Conservation (phyloP, 2,329 filamentous ascomycete genomes). For the Pestalotiopsis fici region DNA sequence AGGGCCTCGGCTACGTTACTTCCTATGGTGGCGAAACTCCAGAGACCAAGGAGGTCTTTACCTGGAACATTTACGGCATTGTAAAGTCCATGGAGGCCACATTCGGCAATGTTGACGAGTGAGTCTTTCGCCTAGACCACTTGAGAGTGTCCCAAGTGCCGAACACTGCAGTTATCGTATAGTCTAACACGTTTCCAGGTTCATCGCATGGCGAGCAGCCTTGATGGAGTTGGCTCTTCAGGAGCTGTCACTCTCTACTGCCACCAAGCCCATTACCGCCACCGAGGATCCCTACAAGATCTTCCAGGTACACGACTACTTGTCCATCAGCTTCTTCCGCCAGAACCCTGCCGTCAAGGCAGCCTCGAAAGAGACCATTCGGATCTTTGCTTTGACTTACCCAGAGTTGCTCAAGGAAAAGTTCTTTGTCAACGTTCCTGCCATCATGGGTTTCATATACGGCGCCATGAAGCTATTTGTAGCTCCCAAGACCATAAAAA, state of each 20-base stretch:
- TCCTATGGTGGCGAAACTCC: conserved; percentile 48
- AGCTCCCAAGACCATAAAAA: conserved; percentile 72
- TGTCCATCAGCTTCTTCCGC: conserved; percentile 82
- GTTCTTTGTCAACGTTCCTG: conserved; percentile 93
- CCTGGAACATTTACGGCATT: conserved; percentile 91
- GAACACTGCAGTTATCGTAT: no score
- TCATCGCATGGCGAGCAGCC: conserved; percentile 85
- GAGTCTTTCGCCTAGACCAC: conserved; percentile 35
- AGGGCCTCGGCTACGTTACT: conserved; percentile 78
- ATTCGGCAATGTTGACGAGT: conserved; percentile 83
- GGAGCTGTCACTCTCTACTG: conserved; percentile 69
- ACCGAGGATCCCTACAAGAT: conserved; percentile 85
- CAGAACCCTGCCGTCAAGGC: conserved; percentile 76
- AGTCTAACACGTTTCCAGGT: conserved; percentile 50
- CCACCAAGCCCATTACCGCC: conserved; percentile 71
- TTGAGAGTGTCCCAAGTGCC: not conserved
- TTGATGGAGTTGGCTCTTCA: conserved; percentile 86
- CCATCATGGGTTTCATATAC: conserved; percentile 89
- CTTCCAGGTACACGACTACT: conserved; percentile 92
- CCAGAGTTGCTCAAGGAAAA: conserved; percentile 88
- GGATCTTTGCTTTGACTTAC: conserved; percentile 79
- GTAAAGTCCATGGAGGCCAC: conserved; percentile 80
- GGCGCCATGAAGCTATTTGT: conserved; percentile 75
- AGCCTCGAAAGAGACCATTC: conserved; percentile 78
- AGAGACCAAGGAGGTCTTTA: conserved; percentile 65